A percentile compares a stretch with the other conserved stretches of the same genome.
Evolutionary conservation across 805 yeast species (phyloP).

Genomic region (Wickerhamomyces pijperi): DNA sequence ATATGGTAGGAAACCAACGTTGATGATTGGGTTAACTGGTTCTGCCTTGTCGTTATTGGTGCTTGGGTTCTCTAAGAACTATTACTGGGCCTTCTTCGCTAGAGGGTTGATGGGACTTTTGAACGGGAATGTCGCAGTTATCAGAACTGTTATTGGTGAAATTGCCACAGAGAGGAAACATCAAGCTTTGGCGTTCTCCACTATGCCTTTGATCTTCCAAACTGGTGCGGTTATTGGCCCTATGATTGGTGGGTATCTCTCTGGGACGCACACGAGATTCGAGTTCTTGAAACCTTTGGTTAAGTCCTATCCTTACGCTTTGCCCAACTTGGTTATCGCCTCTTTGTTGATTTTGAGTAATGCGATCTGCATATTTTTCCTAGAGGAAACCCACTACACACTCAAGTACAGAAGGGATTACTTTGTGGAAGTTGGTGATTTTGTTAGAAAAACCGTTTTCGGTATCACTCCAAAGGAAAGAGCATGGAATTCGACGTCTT

Average conservation of each 20-base stretch:
- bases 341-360: constrained; percentile 1
- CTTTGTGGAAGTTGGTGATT: constrained; percentile 6
- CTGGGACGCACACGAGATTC: constrained; percentile 5
- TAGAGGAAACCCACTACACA: constrained; percentile 8
- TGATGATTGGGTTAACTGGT: constrained; percentile 2
- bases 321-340: constrained; percentile 6
- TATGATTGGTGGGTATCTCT: constrained; percentile 6
- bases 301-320: constrained; percentile 6
- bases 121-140: constrained; percentile 10
- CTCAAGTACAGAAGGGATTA: constrained; percentile 4
- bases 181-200: constrained; percentile 7
- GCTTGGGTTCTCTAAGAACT: constrained; percentile 6
- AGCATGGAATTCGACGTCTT: constrained; percentile 5
- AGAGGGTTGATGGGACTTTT: constrained; percentile 5
- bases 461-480: not conserved
- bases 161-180: constrained; percentile 7
- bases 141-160: constrained; percentile 9
- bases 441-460: not conserved
- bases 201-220: constrained; percentile 7
- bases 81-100: constrained; percentile 3
- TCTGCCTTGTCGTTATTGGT: not conserved
- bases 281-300: constrained; percentile 2
- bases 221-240: constrained; percentile 8
- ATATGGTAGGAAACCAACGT: constrained; percentile 7
- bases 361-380: constrained; percentile 3